Conservation (phyloP, 2,329 filamentous ascomycete species). For the Alternaria novae-zelandiae region DNA sequence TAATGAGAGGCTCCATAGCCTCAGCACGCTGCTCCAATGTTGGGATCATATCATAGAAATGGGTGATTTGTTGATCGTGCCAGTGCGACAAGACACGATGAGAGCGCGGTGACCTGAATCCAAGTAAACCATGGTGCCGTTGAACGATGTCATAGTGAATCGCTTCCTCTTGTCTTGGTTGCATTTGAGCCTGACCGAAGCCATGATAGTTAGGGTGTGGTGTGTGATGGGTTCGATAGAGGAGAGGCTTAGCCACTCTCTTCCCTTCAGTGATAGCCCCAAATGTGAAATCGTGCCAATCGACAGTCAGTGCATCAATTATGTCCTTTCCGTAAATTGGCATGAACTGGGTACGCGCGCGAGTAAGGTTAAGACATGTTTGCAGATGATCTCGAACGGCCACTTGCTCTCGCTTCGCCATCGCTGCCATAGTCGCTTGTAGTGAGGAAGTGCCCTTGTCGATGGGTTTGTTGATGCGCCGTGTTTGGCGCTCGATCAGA, state of each 20-base stretch:
- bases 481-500: conserved; percentile 73
- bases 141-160: conserved; percentile 53
- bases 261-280: conserved; percentile 51
- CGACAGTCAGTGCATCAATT: conserved; percentile 75
- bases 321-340: conserved; percentile 83
- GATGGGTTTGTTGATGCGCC: conserved; percentile 57
- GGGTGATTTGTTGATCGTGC: conserved; percentile 73
- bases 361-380: conserved; percentile 80
- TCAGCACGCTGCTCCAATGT: conserved; percentile 76
- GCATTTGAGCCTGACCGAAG: conserved; percentile 33
- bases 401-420: conserved; percentile 72
- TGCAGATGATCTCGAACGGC: conserved; percentile 75
- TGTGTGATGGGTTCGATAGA: conserved; percentile 15
- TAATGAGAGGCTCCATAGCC: conserved; percentile 74
- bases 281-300: conserved; percentile 44
- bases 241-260: conserved; percentile 17
- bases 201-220: conserved; percentile 15
- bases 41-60: conserved; percentile 71
- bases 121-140: conserved; percentile 34
- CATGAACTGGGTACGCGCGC: conserved; percentile 76
- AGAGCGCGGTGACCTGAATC: conserved; percentile 39
- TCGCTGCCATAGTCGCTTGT: conserved; percentile 71
- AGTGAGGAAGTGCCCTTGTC: conserved; percentile 66
- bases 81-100: conserved; percentile 59
- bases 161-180: conserved; percentile 16